Percentiles rank a stretch among this genome's conserved stretches.
phyloP scores from a whole-genome alignment of 352 stramenopile genomes.

The Pythium brassicae region DNA sequence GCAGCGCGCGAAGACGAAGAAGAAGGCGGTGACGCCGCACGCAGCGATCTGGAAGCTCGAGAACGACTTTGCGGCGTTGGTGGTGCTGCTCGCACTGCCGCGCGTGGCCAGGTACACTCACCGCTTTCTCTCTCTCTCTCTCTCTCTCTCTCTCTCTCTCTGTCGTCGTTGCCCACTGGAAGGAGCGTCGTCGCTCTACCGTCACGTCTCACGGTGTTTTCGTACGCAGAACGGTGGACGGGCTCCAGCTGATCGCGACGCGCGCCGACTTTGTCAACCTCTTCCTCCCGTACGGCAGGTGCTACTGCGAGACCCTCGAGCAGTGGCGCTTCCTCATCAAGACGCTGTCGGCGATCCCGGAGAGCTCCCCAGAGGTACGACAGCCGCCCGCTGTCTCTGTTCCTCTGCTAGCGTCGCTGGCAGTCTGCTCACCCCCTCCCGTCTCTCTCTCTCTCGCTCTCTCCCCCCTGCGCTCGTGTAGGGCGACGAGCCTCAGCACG shows the following conservation, averaged over 20 bases:
- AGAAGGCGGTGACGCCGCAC: constrained; percentile 5
- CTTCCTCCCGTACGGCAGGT: constrained; percentile 72
- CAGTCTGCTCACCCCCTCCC: not conserved
- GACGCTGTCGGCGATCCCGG: constrained; percentile 47
- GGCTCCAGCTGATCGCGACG: constrained; percentile 54
- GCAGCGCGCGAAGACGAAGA: constrained; percentile 9
- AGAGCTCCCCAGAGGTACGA: constrained; percentile 30
- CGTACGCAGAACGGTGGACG: constrained; percentile 36
- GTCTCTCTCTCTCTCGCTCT: not conserved
- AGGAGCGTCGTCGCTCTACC: not conserved
- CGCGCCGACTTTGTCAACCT: constrained; percentile 46
- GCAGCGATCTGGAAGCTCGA: constrained; percentile 26
- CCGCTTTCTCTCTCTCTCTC: not conserved
- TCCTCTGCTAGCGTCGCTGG: no score
- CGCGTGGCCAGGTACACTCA: constrained; percentile 43
- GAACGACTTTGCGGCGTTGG: constrained; percentile 58
- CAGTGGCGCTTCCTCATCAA: constrained; percentile 77
- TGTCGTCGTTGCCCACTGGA: no score
- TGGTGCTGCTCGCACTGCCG: constrained; percentile 62
- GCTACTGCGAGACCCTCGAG: constrained; percentile 59
- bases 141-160: constrained; percentile 2
- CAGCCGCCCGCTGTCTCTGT: no score
- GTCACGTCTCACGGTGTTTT: not conserved
- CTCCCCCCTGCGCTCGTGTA: not conserved
- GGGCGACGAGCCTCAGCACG: constrained; percentile 9